Base-by-base conservation (phyloP, 495 filamentous ascomycete species). In the Penicillium mononematosum region DNA sequence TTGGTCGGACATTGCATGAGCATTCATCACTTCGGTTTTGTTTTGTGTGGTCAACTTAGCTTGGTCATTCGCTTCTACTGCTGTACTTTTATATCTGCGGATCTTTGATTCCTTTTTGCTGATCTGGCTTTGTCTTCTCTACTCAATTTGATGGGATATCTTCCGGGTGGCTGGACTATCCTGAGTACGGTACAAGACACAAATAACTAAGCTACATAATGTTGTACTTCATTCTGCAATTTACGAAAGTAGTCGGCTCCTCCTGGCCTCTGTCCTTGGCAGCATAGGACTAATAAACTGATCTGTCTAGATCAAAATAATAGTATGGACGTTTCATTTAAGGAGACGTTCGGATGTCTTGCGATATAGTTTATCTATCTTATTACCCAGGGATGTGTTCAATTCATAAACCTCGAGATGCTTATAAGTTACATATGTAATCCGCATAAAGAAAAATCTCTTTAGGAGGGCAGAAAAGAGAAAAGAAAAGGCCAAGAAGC, bases 31-130 rank as follows among this genome's bases (percentile, higher is more conserved):
- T 17, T 48, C 29, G 4, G n/a, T 59, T 58, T 45, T 34, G 42
- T 52, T 39, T 39, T 25, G 36, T 43, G 20, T 44, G 24, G 44
- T 17, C 16, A 27, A 46, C 24, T 31, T 20, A 5, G 17, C 4
- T 11, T 32, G 16, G 2, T 43, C 17, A 44, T 32, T 19, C 45
- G n/a, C n/a, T 42, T 32, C 43, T 17, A 14, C 16, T 34, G 50
- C 1, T 53, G 50, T 53, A 53, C 38, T 34, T 53, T 34, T 32
- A 44, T 31, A 44, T 29, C 11, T 44, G 50, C 39, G n/a, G 25
- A 29, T 50, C 20, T 38, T 38, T 50, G 19, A 24, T 50, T 8
- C 34, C 7, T 34, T 2, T 22, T 19, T 53, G 14, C 39, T 34
- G 39, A 43, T 44, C 39, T 44, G 5, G 17, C 25, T 41, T 19